Percentiles rank a stretch among this genome's conserved stretches.
Evolutionary conservation across 225 moss, liverwort and hornwort species (phyloP).

Genomic region (Polytrichum commune): DNA sequence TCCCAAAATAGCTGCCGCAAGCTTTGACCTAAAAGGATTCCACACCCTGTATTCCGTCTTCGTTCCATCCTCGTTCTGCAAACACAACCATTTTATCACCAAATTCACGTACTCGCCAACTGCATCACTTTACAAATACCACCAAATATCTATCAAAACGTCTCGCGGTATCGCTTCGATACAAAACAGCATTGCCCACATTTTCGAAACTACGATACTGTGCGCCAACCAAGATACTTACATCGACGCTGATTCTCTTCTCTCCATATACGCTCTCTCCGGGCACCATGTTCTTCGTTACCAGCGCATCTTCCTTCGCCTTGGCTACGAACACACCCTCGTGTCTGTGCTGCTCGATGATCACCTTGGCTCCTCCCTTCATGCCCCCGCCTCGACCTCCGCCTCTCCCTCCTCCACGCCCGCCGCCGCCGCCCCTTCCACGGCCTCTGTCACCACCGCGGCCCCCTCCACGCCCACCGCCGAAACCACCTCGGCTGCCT

Average conservation of each 20-base stretch:
- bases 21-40: slow-evolving; percentile 94
- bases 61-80: slow-evolving; percentile 57
- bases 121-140: too few species aligned
- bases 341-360: slow-evolving; percentile 88
- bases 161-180: too few species aligned
- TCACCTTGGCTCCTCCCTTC: slow-evolving; percentile 90
- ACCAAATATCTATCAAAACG: too few species aligned
- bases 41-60: slow-evolving; percentile 93
- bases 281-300: slow-evolving; percentile 80
- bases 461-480: slow-evolving; percentile 44
- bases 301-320: slow-evolving; percentile 90
- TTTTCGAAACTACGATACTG: too few species aligned
- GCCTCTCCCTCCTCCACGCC: slow-evolving; percentile 42
- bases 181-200: too few species aligned
- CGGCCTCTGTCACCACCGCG: slow-evolving; percentile 37
- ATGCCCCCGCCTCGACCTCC: slow-evolving; percentile 75
- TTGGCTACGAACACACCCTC: slow-evolving; percentile 93
- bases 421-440: slow-evolving; percentile 16
- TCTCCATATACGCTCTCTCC: slow-evolving; percentile 94
- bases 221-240: neutral
- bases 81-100: too few species aligned
- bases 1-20: slow-evolving; percentile 89
- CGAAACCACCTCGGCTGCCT: slow-evolving; percentile 44
- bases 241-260: slow-evolving; percentile 88
- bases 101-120: too few species aligned